Base-by-base conservation (phyloP, 2,329 filamentous ascomycete species). In the Daldinia sp. region DNA sequence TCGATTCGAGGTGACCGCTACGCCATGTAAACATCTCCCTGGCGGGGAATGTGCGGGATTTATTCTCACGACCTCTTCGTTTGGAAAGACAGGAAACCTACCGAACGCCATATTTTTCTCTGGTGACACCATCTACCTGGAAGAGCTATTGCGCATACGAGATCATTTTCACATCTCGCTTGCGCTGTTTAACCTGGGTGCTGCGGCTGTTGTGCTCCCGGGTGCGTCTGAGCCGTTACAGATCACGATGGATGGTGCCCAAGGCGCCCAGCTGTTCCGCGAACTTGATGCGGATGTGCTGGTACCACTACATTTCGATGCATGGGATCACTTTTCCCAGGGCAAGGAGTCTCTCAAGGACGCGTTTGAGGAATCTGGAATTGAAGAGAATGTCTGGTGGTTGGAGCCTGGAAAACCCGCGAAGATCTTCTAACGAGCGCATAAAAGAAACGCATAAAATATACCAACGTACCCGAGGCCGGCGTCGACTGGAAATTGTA, bases 51-150 rank as follows among this genome's bases (percentile, higher is more conserved):
- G 77, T 10, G 80, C 75, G 0, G 82, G 81, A 2, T 83, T 83
- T 64, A 69, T 83, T 5, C 0, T 83, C 2, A 74, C 73, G 0
- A 66, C 71, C 0, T 58, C 71, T 0, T 71, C 70, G 0, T 82
- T 83, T 35, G 80, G 81, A 1, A 27, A 63, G 7, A 64, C 69
- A 4, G 70, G 77, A 3, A 77, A 78, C 0, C 67, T 66, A 0
- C 81, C 78, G 0, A 83, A 83, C 57, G 81, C 76, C 1, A 76
- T 83, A 6, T 84, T 79, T 62, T 81, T 84, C 68, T 77, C 81
- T 0, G 81, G 82, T 0, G 82, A 84, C 59, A 84, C 81, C 0
- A 76, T 83, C 3, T 82, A 83, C 56, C 68, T 81, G 0, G 71
- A 77, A 1, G 80, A 82, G 64, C 71, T 80, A 3, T 58, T 68